Evolutionary conservation across 2,329 filamentous ascomycete species (phyloP).

Genomic region (Talaromyces sp.): DNA sequence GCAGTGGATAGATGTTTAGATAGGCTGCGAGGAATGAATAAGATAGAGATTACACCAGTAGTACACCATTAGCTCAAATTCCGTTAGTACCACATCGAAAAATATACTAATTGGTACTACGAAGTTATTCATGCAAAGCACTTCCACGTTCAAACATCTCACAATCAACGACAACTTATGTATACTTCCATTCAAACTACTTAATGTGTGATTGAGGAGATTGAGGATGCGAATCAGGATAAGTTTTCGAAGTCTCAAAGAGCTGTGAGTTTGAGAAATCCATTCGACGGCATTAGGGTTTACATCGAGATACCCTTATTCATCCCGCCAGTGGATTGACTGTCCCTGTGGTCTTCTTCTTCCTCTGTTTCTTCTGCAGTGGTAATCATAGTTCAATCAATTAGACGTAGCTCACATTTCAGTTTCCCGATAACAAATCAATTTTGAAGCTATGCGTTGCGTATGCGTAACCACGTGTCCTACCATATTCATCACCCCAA

Average conservation of each 20-base stretch:
- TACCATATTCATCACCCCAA: not conserved
- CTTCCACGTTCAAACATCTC: not conserved
- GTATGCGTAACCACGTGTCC: not conserved
- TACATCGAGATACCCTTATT: not conserved
- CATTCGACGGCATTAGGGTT: not conserved
- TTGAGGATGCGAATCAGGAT: too few species aligned
- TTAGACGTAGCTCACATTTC: not conserved
- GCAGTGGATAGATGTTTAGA: conserved; percentile 20
- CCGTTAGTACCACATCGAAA: too few species aligned
- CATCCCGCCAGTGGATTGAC: not conserved
- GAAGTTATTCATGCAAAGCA: too few species aligned
- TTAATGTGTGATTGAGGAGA: too few species aligned
- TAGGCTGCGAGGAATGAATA: not conserved
- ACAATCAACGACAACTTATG: not conserved
- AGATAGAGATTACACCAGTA: too few species aligned
- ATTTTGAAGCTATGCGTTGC: not conserved
- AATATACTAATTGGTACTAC: too few species aligned
- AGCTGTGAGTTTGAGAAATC: not conserved
- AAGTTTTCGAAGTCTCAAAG: not conserved
- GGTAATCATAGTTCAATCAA: not conserved
- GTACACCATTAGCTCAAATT: too few species aligned
- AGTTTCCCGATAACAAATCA: not conserved
- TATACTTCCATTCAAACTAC: too few species aligned
- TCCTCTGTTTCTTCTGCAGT: not conserved
- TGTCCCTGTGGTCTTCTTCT: not conserved